Evolutionary conservation across 768 basidiomycete species (phyloP), one percentile per base, ranked within the genome.

Genomic region (Pleurotus citrinopileatus): DNA sequence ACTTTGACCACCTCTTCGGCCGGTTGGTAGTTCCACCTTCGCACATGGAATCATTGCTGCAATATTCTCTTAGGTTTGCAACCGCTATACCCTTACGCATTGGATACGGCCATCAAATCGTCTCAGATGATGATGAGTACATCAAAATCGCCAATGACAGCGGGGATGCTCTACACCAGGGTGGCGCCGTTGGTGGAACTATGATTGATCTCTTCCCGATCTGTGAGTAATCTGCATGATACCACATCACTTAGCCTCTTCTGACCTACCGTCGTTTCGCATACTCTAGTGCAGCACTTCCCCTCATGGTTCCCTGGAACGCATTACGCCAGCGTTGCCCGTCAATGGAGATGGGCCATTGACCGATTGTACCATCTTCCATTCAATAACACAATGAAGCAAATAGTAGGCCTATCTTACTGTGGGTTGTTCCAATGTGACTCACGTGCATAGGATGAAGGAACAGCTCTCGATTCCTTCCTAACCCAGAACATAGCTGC

Each of bases 121-220:
- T 42, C 3, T 48, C 59, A 19, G 51, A 59, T 25, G 57, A 68
- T 26, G 65, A 68, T 50, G 52, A 57, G 17, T 63, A 63, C 51
- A 47, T 63, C 9, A 59, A 57, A 42, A 54, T 59, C 6, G 54
- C 58, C 17, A 58, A 58, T 42, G 54, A 63, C 43, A 34, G 42
- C 42, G 53, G 59, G n/a, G 5, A 42, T 42, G 42, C 55, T 42
- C 42, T 55, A 22, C 53, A 47, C 51, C 20, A 58, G 28, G n/a
- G 51, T n/a, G 62, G 60, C 10, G 52, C 54, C 19, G 60, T 55
- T 5, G 64, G 63, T 1, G 37, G 25, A n/a, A 63, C 60, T 1
- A 52, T 54, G 13, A 45, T 65, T 6, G 63, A 66, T 52, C 23
- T 65, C 12, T 61, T 67, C 28, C 65, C 65, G 0, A 47, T 62